These are phyloP conservation scores for Hyaloscypha variabilis DNA, from an alignment of 495 filamentous ascomycete species.

Conservation along the genomic window DNA sequence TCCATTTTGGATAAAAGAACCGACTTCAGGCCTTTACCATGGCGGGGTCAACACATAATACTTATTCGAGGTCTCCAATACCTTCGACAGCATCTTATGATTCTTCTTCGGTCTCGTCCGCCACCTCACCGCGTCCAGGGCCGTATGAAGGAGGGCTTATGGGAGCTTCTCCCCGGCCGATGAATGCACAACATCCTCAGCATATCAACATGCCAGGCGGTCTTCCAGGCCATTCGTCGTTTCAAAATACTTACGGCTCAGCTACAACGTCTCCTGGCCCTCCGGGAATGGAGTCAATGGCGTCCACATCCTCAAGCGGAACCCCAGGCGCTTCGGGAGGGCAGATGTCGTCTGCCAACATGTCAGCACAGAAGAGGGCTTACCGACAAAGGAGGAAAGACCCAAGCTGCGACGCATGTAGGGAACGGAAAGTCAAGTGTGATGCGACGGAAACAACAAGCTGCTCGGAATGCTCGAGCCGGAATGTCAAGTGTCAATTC, in stretches of 20 bases:
- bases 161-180: conserved; percentile 33
- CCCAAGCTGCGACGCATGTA: conserved; percentile 95
- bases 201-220: conserved; percentile 25
- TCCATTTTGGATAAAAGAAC: conserved; percentile 26
- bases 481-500: conserved; percentile 96
- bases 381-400: conserved; percentile 95
- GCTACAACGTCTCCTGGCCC: conserved; percentile 32
- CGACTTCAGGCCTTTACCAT: conserved; percentile 39
- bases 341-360: conserved; percentile 41
- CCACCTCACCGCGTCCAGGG: conserved; percentile 53
- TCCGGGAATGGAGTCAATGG: conserved; percentile 52
- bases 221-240: conserved; percentile 21
- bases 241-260: conserved; percentile 30
- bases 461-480: conserved; percentile 94
- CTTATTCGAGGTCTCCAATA: conserved; percentile 56
- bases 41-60: conserved; percentile 55
- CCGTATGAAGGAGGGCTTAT: conserved; percentile 48
- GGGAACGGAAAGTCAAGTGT: conserved; percentile 98
- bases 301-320: conserved; percentile 49
- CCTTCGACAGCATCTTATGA: conserved; percentile 55
- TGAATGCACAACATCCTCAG: conserved; percentile 28
- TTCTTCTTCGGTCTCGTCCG: conserved; percentile 56
- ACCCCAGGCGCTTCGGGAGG: conserved; percentile 51
- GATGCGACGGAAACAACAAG: conserved; percentile 95
- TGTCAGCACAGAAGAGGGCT: conserved; percentile 80